Evolutionary conservation across 1,284 basidiomycete genomes (phyloP), one percentile per base, ranked within the genome.

Genomic region (Sanghuangporus weigelae): DNA sequence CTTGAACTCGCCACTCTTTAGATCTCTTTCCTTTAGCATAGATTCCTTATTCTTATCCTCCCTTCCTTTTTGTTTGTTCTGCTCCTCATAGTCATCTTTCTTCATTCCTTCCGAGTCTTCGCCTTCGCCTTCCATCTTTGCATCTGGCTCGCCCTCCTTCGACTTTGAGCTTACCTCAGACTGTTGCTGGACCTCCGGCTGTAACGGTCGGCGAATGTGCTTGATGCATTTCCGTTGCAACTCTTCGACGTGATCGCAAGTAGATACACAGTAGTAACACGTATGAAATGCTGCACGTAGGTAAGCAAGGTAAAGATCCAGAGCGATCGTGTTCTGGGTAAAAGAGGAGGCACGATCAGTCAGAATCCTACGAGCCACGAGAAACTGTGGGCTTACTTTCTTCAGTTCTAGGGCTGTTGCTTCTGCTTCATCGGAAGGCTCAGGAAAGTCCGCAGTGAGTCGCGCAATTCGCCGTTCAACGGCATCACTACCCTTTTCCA

Each of bases 251-350:
- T 95, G 94, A 77, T 96, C 90, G 73, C 88, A 90, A 68, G 92
- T 85, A 73, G 93, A 88, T 70, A 92, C 88, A 80, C 95, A 98
- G 78, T 98, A 98, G 78, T 95, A 98, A 83, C 96, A 96, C 72
- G 91, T 88, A 82, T 93, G 84, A 77, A 90, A 94, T 59, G 89
- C 91, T 73, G 84, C 81, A 70, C 93, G 89, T 71, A 95, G 78
- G 76, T 94, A 94, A 60, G 86, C 85, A 74, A 95, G 80, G 74
- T 93, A 92, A 74, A 95, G 76, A 78, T 96, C 93, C 75, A 95
- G 81, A 69, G 90, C 82, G 72, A 92, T 79, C 70, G 84, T 82
- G 72, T 82, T 82, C 89, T 92, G 70, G 42, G 55, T 39, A 49
- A 67, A 65, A 54, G 49, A 62, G 59, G 53, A 51, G 67, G 57